Conservation (phyloP, 768 basidiomycete genomes). For the Boletus patriciae region DNA sequence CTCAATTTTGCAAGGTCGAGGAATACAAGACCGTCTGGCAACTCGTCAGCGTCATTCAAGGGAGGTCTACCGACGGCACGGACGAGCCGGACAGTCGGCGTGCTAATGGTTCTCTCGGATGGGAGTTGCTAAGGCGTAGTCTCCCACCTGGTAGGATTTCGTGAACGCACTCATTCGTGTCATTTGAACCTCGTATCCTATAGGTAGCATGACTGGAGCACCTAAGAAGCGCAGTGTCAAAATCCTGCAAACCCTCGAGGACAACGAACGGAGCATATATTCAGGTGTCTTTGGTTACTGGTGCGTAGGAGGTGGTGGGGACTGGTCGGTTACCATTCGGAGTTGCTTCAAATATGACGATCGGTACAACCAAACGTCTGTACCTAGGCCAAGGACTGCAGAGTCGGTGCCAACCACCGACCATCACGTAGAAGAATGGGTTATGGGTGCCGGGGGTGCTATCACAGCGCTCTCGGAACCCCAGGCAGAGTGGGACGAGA, state of each 20-base stretch:
- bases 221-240: constrained; percentile 94
- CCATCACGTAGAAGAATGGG: constrained; percentile 55
- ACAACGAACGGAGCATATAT: constrained; percentile 71
- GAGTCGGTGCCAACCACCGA: constrained; percentile 14
- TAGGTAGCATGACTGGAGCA: constrained; percentile 97
- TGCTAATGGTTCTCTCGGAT: constrained; percentile 54
- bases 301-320: constrained; percentile 83
- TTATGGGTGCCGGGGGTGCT: constrained; percentile 90
- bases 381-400: constrained; percentile 6
- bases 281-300: constrained; percentile 95
- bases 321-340: constrained; percentile 93
- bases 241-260: constrained; percentile 80
- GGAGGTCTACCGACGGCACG: constrained; percentile 43
- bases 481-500: constrained; percentile 92
- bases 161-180: not conserved
- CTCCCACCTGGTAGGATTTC: constrained; percentile 74
- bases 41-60: constrained; percentile 91
- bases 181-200: not conserved
- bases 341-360: constrained; percentile 81
- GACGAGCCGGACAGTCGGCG: constrained; percentile 38
- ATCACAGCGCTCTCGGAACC: constrained; percentile 91
- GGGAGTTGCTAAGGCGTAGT: constrained; percentile 75
- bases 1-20: constrained; percentile 84
- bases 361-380: constrained; percentile 13
- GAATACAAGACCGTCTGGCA: constrained; percentile 96